Conservation (phyloP, 148 eudicot species). For the Cornus kousa region DNA sequence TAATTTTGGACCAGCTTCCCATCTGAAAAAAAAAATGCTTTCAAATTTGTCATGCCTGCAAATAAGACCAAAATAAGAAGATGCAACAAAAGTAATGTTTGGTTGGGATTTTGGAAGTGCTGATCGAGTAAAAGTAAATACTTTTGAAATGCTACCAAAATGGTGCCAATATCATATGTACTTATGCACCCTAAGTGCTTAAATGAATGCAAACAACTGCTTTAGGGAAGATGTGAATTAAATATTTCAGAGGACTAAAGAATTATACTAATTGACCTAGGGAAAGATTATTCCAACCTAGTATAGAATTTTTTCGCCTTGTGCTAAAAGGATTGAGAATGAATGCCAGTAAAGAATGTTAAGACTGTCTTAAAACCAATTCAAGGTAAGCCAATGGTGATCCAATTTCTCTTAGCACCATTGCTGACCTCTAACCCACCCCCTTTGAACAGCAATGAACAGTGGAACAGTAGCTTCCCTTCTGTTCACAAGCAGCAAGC, state of each 20-base stretch:
- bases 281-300: not conserved
- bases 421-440: not conserved
- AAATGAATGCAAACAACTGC: not conserved
- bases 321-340: not conserved
- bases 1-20: constrained; percentile 91
- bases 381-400: not conserved
- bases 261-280: not conserved
- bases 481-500: not conserved
- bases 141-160: not conserved
- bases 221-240: not conserved
- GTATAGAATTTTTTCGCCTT: not conserved
- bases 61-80: not conserved
- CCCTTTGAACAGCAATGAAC: not conserved
- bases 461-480: not conserved
- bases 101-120: not conserved
- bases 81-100: not conserved
- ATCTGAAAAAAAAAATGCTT: constrained; percentile 37
- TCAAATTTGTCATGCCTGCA: not conserved
- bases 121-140: not conserved
- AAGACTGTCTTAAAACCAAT: not conserved
- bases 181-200: constrained; percentile 8
- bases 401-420: not conserved
- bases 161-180: not conserved
- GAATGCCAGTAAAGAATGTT: not conserved
- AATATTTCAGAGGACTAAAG: not conserved